Base-by-base conservation (phyloP, 176 grass and related monocot species). In the Aechmea fasciata region DNA sequence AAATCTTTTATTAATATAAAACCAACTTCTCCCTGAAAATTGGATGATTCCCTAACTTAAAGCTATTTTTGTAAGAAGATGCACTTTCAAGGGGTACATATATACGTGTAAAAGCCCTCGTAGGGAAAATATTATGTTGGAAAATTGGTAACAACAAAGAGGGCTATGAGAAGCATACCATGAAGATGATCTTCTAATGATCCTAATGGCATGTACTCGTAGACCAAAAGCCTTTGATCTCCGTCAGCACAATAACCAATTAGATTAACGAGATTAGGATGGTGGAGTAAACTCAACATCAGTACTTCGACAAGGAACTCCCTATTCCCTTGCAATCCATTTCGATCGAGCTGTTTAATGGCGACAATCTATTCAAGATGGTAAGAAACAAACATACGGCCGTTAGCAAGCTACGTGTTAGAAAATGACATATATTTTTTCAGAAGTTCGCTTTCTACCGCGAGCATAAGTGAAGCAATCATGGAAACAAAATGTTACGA, bases 151-250 rank as follows among this genome's bases (percentile, higher is more conserved):
- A 41, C 33, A 41, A 41, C 33, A 41, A 41, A 41, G 33, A 41
- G 33, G 33, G 33, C 33, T 41, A 7, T 41, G 33, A 61, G 17
- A 61, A 20, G 7, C 8, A 61, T 61, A 61, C 55, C 55, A 61
- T 61, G 55, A 61, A 61, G 55, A 61, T 61, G 55, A 61, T 61
- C 55, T 61, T 61, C 55, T 19, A 61, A 22, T 18, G 55, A 61
- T 61, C 55, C 55, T 61, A 61, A 61, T 10, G 55, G 55, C 55
- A 61, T 61, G 55, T 61, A 61, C 17, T 61, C 55, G 2, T 61
- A 61, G 55, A 61, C 55, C 15, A 61, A 19, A 61, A 61, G 55
- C 10, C 55, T 61, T 61, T 61, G 55, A 61, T 61, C 55, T 61
- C 55, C 55, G 20, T 61, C 55, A 61, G 55, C 55, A 22, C 55